Percentiles rank a stretch among this genome's conserved stretches.
Evolutionary conservation across 768 basidiomycete genomes (phyloP).

Genomic region (Peribolospora baueri): DNA sequence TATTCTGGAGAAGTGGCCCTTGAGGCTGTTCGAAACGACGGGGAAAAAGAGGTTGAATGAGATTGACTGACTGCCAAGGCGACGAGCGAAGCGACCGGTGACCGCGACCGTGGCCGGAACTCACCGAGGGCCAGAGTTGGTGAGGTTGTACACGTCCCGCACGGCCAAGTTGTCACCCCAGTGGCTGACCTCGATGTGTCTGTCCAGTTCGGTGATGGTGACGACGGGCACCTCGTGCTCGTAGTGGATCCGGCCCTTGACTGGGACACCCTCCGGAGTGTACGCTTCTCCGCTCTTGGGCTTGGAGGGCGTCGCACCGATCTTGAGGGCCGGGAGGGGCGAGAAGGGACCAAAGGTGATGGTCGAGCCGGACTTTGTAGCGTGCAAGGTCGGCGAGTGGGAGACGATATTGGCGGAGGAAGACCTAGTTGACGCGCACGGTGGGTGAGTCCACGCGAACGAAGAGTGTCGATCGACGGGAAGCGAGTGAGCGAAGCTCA

Average conservation of each 20-base stretch:
- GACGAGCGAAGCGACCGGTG: neutral
- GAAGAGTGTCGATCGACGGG: neutral
- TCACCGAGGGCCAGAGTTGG: conserved; percentile 73
- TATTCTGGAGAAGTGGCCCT: conserved; percentile 85
- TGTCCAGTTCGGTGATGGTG: conserved; percentile 43
- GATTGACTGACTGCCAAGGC: neutral
- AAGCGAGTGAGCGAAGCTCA: neutral
- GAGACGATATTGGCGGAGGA: neutral
- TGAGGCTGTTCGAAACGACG: conserved; percentile 32
- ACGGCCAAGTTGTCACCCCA: conserved; percentile 92
- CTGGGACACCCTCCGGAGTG: too few species aligned
- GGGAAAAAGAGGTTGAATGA: neutral
- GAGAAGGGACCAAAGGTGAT: neutral
- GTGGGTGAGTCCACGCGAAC: neutral
- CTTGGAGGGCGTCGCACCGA: conserved; percentile 1
- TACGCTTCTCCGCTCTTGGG: too few species aligned
- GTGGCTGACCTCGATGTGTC: conserved; percentile 75
- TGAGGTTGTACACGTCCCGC: conserved; percentile 61
- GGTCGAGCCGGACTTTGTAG: neutral
- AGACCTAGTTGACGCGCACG: neutral
- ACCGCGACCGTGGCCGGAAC: conserved; percentile 18
- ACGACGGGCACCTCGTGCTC: conserved; percentile 56
- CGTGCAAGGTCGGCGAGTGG: neutral
- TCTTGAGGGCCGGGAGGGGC: neutral
- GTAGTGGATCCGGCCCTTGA: conserved; percentile 46